Evolutionary conservation across 2,329 filamentous ascomycete species (phyloP), one percentile per base, ranked within the genome.

Genomic region (Ceratocystis eucalypticola): DNA sequence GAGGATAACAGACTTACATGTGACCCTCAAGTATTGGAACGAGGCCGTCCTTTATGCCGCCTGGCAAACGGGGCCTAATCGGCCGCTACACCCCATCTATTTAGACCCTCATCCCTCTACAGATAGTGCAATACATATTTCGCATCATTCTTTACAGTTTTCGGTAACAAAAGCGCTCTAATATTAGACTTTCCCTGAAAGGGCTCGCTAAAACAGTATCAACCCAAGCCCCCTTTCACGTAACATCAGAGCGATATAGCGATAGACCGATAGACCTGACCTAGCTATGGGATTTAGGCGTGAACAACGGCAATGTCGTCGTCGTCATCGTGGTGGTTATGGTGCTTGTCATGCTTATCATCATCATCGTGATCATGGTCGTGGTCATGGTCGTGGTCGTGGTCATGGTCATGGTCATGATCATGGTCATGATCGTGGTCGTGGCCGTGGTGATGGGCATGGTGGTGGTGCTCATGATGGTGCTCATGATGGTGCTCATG

Each of bases 41-140:
- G 72, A 22, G 72, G 72, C 65, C 70, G 69, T 45, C 69, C 71
- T 20, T 66, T 73, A 1, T 75, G 74, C 69, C 72, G 73, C 28
- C 59, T 67, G n/a, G 45, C 66, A 20, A 30, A 62, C 10, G 66
- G 66, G 25, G 66, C 62, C n/a, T 67, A 61, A 65, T n/a, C 8
- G 2, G 25, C 8, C 25, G 25, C 33, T 10, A 59, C 5, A 33
- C 37, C 7, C 55, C 30, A n/a, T 30, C n/a, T 59, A 59, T 28
- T 37, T 59, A 37, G 28, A 22, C n/a, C 6, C n/a, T n/a, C 30
- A 20, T 17, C 7, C 15, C 20, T 10, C 8, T 20, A 37, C 8
- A 59, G 3, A 33, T 37, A 59, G 22, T n/a, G 5, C 55, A 59
- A 59, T 59, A 59, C 55, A 59, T 7, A 33, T 10, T 30, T 17